Base-by-base conservation (phyloP, 163 green algal species). In the Prototheca cutis region DNA sequence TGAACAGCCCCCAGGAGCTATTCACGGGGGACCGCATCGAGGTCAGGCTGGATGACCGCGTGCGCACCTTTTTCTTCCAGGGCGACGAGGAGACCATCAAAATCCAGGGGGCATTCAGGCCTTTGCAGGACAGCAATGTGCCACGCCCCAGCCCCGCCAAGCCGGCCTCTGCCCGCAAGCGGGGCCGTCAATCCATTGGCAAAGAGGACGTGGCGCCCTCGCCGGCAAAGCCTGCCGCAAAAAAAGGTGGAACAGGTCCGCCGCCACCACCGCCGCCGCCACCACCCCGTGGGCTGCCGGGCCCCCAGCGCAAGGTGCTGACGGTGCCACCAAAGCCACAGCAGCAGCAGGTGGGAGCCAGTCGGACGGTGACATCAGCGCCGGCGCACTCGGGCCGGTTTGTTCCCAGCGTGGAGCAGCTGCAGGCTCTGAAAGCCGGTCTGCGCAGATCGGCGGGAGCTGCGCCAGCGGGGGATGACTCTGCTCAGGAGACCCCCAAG, bases 21-120 rank as follows among this genome's bases (percentile, higher is more conserved):
- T 63, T 65, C 40, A 67, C 58, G 6, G 72, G 72, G 31, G 73
- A 81, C 54, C 62, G 66, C 31, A 79, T 81, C 28, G 73, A 76
- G 58, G 73, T 80, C 32, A 55, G 28, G 5, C 65, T 78, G 34
- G 71, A 78, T 53, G 72, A 61, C 42, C 51, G 71, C 40, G 63
- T 53, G 3, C 58, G 71, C 10, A 40, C 62, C 21, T 76, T 78
- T 30, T 49, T 70, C 40, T 78, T 77, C 48, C 39, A 73, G 28
- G 64, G 64, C n/a, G 62, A 73, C 10, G 61, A 75, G 8, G 68
- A 75, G 24, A 75, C 68, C 17, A 52, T 75, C 63, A 36, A 56
- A 28, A 60, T 70, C n/a, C 36, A 51, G 5, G 36, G 29, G 3
- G 32, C 25, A n/a, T 39, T 34, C 4, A 24, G 24, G 63, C 49